A percentile compares a stretch with the other conserved stretches of the same genome.
These are phyloP conservation scores for Aspergillus sp. DNA, from an alignment of 2,329 filamentous ascomycete species.

Conservation along the genomic window DNA sequence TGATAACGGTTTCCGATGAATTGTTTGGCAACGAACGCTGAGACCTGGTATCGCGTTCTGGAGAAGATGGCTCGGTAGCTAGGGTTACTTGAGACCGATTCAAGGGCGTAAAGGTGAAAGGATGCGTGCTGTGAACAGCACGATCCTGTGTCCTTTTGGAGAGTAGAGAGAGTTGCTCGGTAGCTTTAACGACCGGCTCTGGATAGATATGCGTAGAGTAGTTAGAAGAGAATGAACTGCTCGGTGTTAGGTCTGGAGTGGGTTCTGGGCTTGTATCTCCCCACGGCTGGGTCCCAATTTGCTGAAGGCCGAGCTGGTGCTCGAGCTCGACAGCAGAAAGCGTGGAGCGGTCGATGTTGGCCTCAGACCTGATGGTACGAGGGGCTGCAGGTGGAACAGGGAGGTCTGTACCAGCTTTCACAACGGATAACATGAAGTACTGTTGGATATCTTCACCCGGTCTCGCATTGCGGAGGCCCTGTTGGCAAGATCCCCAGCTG, in stretches of 20 bases:
- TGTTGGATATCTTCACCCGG: constrained; percentile 30
- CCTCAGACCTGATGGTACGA: constrained; percentile 13
- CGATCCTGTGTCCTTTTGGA: constrained; percentile 18
- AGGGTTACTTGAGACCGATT: constrained; percentile 21
- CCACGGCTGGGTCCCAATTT: constrained; percentile 25
- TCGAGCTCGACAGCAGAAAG: constrained; percentile 33
- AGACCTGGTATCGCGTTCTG: constrained; percentile 23
- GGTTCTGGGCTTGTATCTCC: constrained; percentile 28
- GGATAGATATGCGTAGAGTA: constrained; percentile 33
- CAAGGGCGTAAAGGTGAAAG: constrained; percentile 21
- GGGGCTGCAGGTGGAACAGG: constrained; percentile 8
- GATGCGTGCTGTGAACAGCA: constrained; percentile 24
- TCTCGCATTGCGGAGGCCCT: constrained; percentile 32
- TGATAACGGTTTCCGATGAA: constrained; percentile 31
- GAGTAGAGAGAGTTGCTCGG: constrained; percentile 30
- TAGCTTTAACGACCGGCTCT: constrained; percentile 27
- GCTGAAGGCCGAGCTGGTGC: constrained; percentile 29
- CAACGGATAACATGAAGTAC: constrained; percentile 32
- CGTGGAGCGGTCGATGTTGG: constrained; percentile 28
- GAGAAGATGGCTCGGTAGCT: constrained; percentile 24
- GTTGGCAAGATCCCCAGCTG: constrained; percentile 26
- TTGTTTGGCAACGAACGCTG: constrained; percentile 20
- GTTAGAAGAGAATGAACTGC: constrained; percentile 41
- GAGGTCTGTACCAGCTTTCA: constrained; percentile 22
- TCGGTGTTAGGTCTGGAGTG: constrained; percentile 39